Evolutionary conservation across 257 asterid species (phyloP), one percentile per base, ranked within the genome.

Genomic region (Eucommia ulmoides): DNA sequence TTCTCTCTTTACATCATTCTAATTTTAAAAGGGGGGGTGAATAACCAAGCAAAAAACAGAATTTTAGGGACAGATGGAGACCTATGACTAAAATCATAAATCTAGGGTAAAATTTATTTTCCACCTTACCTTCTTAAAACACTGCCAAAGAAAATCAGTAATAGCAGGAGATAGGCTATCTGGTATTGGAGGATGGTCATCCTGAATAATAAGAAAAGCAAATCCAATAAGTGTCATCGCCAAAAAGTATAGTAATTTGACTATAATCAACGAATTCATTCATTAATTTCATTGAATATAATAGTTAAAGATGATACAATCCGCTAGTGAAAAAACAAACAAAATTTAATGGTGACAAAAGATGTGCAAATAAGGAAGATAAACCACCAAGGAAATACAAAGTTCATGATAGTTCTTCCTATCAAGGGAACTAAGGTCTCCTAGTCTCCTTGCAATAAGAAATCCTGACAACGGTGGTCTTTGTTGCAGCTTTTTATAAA

Each of bases 111-210:
- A 10, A 18, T 35, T 35, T n/a, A n/a, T 33, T 23, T 56, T 60
- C 58, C 69, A 52, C 38, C 81, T 64, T 56, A 79, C 88, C 88
- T 79, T 79, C 70, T 75, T 72, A 70, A 79, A 79, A 69, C 88
- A 79, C 51, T 79, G 88, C 20, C 68, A 74, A 55, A 79, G 69
- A 60, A 79, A 79, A 69, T 79, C 83, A 46, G 80, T 75, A 49
- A 79, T 67, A 58, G 78, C 64, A 59, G 88, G 75, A 53, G 88
- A 72, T 41, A 79, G 69, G 45, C 76, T 48, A 60, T 79, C 83
- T 41, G 88, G 88, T 67, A 79, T 75, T 46, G 88, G 88, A 55
- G 83, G 88, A 54, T 64, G 76, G 60, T 75, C 81, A 53, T 79
- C 88, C 88, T 79, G 80, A 35, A 52, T 55, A 54, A 65, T 16